Evolutionary conservation across 2,329 filamentous ascomycete genomes (phyloP).

Genomic region (Bertia moriformis): DNA sequence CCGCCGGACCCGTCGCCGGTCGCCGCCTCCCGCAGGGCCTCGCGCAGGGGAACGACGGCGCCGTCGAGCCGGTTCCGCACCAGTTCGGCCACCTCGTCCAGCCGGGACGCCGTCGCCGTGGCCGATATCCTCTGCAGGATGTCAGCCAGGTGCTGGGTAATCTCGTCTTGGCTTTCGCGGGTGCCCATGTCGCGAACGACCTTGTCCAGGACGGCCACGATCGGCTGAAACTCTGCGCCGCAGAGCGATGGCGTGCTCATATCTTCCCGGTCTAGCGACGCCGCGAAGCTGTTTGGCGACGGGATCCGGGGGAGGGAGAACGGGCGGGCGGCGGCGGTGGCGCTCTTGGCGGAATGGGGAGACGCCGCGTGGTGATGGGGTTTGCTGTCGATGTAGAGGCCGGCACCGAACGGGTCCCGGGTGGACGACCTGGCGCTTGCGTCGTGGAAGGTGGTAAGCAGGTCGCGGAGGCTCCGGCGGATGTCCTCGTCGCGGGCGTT

Average conservation of each 20-base stretch:
- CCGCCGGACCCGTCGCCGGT: too few relatives aligned
- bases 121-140: slow-evolving; percentile 12
- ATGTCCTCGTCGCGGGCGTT: slow-evolving; percentile 56
- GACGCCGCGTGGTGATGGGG: slow-evolving; percentile 13
- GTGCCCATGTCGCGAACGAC: slow-evolving; percentile 60
- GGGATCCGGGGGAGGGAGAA: slow-evolving; percentile 43
- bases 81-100: slow-evolving; percentile 30
- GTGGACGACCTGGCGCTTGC: slow-evolving; percentile 16
- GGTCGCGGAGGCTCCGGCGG: slow-evolving; percentile 46
- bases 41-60: slow-evolving; percentile 12
- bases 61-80: slow-evolving; percentile 29
- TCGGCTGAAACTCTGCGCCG: slow-evolving; percentile 39
- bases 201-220: slow-evolving; percentile 55
- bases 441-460: slow-evolving; percentile 25
- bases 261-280: slow-evolving; percentile 32
- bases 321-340: too few relatives aligned
- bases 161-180: slow-evolving; percentile 49
- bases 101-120: slow-evolving; percentile 5
- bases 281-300: slow-evolving; percentile 39
- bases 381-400: slow-evolving; percentile 2
- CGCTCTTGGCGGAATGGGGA: slow-evolving; percentile 29
- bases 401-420: slow-evolving; percentile 20
- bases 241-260: slow-evolving; percentile 26
- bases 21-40: too few relatives aligned
- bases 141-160: slow-evolving; percentile 15